Evolutionary conservation across 2,329 filamentous ascomycete genomes (phyloP).

Genomic region (Talaromyces verruculosus): DNA sequence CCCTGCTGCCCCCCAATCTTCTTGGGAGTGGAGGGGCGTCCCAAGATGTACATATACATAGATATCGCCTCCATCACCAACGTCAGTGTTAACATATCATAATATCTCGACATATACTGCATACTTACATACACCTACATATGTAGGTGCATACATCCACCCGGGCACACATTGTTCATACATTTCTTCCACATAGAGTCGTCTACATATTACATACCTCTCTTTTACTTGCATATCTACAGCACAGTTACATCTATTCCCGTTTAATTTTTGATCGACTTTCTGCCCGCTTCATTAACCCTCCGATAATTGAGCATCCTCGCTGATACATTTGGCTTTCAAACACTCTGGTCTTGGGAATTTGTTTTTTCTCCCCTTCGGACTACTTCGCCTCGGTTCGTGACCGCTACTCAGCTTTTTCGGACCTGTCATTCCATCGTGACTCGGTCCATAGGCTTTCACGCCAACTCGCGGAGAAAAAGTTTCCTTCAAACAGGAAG

Average conservation of each 20-base stretch:
- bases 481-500: not conserved
- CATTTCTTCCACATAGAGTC: conserved; percentile 1
- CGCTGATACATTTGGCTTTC: not conserved
- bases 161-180: conserved; percentile 1
- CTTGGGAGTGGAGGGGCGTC: conserved; percentile 6
- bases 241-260: not conserved
- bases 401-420: conserved; percentile 10
- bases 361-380: not conserved
- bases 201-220: not conserved
- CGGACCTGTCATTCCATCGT: conserved; percentile 4
- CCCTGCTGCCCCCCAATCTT: conserved; percentile 3
- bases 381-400: conserved; percentile 4
- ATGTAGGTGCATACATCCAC: conserved; percentile 10
- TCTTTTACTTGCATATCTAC: conserved; percentile 4
- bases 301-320: not conserved
- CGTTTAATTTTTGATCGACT: not conserved
- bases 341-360: not conserved
- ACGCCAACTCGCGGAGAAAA: not conserved
- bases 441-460: not conserved
- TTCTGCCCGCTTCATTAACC: not conserved
- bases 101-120: conserved; percentile 2
- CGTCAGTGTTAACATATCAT: conserved; percentile 12
- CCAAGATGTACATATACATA: conserved; percentile 14
- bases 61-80: not conserved
- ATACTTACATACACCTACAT: conserved; percentile 5